Base-by-base conservation (phyloP, 2,329 filamentous ascomycete genomes). In the Ophiognomonia clavigignenti-juglandacearum region DNA sequence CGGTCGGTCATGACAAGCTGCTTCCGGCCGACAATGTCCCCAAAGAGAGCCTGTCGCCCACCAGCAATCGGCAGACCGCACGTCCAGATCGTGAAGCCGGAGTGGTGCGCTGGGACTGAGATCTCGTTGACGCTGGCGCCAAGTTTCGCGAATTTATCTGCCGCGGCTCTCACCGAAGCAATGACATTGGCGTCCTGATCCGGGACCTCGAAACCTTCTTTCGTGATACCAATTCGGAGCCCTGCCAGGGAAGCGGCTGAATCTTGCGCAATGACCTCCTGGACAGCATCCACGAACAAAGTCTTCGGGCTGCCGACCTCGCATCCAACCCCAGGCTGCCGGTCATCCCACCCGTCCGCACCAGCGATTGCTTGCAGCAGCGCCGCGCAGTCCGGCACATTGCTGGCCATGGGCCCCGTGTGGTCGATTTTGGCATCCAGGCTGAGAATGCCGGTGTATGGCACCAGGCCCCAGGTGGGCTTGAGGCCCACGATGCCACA, bases 1-100 rank as follows among this genome's bases (percentile, higher is more conserved):
- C 47, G 43, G n/a, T 50, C 47, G 10, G 47, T 50, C 43, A 50
- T 42, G 26, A 36, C 35, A 10, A 50, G 16, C 14, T 50, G 47
- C 39, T 50, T 50, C 24, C 47, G 38, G 9, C 47, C 47, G 5
- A 43, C 47, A 0, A 50, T 34, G 19, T 47, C 47, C 6, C 47
- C 43, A 10, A 50, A 50, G 19, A 50, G 34, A n/a, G 47, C 47
- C 27, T 50, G 43, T 18, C 47, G 43, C 11, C 43, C 47, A 22
- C 47, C 47, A 26, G 47, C 43, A n/a, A 50, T 45, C 8, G 47
- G 43, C 8, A 46, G 32, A 11, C 38, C 59, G 14, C 65, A 59
- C 1, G 73, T 75, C 74, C 74, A 77, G 40, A 78, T 69, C 0
- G 68, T 59, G 0, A 73, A 67, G 0, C 71, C 75, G 6, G 70